A percentile compares a stretch with the other conserved stretches of the same genome.
These are phyloP conservation scores for Wickerhamiella qilinensis DNA, from an alignment of 805 yeast species.

Conservation along the genomic window DNA sequence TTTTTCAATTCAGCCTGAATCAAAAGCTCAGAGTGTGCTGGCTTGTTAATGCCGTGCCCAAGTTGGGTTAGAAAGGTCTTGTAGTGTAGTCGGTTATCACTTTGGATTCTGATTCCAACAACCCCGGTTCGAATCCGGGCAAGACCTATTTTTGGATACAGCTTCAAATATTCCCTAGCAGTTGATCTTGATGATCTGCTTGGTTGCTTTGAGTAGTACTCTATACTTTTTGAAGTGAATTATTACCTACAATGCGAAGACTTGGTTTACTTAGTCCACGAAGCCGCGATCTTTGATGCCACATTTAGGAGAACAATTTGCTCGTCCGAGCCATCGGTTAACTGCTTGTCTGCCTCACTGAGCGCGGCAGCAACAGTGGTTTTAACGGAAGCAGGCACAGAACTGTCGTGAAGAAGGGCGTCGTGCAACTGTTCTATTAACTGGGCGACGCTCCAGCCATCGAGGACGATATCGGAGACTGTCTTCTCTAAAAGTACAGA, in stretches of 20 bases:
- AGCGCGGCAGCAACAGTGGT: conserved; percentile 45
- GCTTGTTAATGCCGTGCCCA: too few species aligned
- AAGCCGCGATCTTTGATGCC: conserved; percentile 31
- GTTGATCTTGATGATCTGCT: too few species aligned
- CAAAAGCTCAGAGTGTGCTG: too few species aligned
- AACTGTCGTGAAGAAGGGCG: conserved; percentile 38
- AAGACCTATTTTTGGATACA: conserved; percentile 4
- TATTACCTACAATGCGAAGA: too few species aligned
- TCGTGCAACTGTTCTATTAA: conserved; percentile 60
- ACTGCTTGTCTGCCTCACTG: conserved; percentile 57
- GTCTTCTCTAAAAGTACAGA: conserved; percentile 16
- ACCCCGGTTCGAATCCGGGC: conserved; percentile 11
- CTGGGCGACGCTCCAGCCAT: conserved; percentile 72
- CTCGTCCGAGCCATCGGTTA: conserved; percentile 81
- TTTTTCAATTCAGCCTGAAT: too few species aligned
- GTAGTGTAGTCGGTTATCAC: conserved; percentile 24
- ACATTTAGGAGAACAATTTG: conserved; percentile 65
- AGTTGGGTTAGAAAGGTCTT: conserved; percentile 17
- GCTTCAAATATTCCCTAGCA: too few species aligned
- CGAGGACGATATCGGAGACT: conserved; percentile 38
- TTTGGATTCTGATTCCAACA: conserved; percentile 15
- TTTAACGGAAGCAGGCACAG: conserved; percentile 37
- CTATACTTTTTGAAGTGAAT: too few species aligned
- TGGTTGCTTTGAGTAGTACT: too few species aligned
- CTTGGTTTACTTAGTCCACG: background rate